Conservation (phyloP, 2,329 filamentous ascomycete species). For the Penicillium sp. region DNA sequence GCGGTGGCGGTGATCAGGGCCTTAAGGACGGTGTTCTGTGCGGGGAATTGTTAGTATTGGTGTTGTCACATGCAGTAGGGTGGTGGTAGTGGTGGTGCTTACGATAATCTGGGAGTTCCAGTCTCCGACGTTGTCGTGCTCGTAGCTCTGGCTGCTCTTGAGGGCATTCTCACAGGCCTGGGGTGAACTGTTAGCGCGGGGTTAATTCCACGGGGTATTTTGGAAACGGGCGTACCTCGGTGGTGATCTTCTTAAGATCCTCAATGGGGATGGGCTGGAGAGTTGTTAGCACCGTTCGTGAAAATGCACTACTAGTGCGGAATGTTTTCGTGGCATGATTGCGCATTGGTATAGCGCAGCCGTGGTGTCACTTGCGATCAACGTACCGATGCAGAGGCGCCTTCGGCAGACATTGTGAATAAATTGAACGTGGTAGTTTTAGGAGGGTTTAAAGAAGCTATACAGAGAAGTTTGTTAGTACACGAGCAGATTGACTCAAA, state of each 20-base stretch:
- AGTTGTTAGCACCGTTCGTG: constrained; percentile 6
- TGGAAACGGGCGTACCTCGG: constrained; percentile 61
- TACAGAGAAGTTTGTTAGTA: neutral
- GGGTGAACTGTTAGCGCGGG: constrained; percentile 13
- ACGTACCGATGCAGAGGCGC: constrained; percentile 30
- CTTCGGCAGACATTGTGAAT: constrained; percentile 36
- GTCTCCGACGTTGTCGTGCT: constrained; percentile 76
- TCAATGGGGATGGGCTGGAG: constrained; percentile 70
- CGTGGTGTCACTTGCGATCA: neutral
- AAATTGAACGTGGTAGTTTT: neutral
- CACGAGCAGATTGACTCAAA: neutral
- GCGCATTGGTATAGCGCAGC: constrained; percentile 8
- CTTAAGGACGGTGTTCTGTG: constrained; percentile 43
- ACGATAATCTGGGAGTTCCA: constrained; percentile 97
- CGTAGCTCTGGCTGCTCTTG: constrained; percentile 73
- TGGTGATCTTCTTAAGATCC: constrained; percentile 80
- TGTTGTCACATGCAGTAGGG: neutral
- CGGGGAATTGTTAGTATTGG: neutral
- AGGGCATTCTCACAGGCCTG: constrained; percentile 83
- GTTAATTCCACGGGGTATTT: neutral
- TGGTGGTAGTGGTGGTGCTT: constrained; percentile 38
- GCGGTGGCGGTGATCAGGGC: constrained; percentile 45
- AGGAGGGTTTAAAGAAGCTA: neutral
- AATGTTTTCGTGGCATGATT: constrained; percentile 1
- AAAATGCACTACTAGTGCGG: constrained; percentile 1